Percentiles rank a stretch among this genome's conserved stretches.
These are phyloP conservation scores for Ceratocystis ficicola DNA, from an alignment of 2,329 filamentous ascomycete species.

Conservation along the genomic window DNA sequence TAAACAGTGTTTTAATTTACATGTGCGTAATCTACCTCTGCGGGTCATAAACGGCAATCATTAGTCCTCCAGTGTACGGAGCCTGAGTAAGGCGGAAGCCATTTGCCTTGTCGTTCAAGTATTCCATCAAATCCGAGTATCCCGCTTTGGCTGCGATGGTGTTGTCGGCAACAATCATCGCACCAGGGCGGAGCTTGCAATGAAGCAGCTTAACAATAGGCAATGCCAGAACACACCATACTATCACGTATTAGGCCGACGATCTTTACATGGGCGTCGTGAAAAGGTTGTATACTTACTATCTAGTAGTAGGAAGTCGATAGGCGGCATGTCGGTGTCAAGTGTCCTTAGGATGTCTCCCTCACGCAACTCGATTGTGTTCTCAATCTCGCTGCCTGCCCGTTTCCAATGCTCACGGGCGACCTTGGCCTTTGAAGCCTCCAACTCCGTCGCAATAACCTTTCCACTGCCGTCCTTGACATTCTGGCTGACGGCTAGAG, in stretches of 20 bases:
- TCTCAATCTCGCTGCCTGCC: constrained; percentile 38
- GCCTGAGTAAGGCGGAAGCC: constrained; percentile 32
- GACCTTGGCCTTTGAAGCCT: constrained; percentile 39
- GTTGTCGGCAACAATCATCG: constrained; percentile 41
- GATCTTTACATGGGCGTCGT: neutral
- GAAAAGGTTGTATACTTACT: constrained; percentile 35
- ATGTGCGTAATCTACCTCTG: too few species aligned
- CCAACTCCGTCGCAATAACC: constrained; percentile 51
- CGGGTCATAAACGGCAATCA: too few species aligned
- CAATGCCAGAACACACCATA: constrained; percentile 32
- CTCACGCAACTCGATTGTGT: constrained; percentile 43
- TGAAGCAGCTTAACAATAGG: constrained; percentile 39
- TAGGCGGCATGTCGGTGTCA: constrained; percentile 34
- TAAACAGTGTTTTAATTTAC: too few species aligned
- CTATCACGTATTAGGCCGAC: neutral
- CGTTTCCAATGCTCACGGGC: constrained; percentile 44
- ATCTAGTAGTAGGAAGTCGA: constrained; percentile 49
- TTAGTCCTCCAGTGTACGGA: too few species aligned
- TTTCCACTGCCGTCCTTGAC: neutral
- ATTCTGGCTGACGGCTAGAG: constrained; percentile 43
- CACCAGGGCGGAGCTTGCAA: constrained; percentile 35
- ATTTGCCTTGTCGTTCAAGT: constrained; percentile 35
- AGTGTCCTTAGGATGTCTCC: constrained; percentile 46
- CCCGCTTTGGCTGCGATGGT: constrained; percentile 29
- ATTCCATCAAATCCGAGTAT: constrained; percentile 38